Base-by-base conservation (phyloP, 1,139 yeast genomes). In the Suhomyces wounanorum region DNA sequence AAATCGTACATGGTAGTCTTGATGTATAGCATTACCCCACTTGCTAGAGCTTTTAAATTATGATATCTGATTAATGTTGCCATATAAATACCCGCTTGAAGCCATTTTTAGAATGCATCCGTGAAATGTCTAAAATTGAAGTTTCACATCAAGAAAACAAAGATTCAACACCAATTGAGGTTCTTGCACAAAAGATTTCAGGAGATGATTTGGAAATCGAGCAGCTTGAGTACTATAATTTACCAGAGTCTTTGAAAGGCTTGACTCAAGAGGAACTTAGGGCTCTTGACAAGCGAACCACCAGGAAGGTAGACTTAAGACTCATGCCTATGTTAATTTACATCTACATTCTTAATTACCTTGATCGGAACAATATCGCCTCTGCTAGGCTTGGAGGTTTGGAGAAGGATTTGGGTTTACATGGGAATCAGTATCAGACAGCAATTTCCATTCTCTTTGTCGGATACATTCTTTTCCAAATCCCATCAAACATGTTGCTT, bases 301-400 rank as follows among this genome's bases (percentile, higher is more conserved):
- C 69, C 30, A 60, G 79, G 50, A 83, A 80, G 57, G 68, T 83
- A 44, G 89, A 84, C 59, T 33, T 77, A 13, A 67, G 84, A 52
- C 70, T 84, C 48, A 65, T 84, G 59, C 87, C 88, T 8, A 75
- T 78, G 73, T 67, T 83, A 38, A 75, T 80, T n/a, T 59, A 76
- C 44, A 70, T 82, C 48, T 82, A 82, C 55, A 70, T 82, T 50
- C 67, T 83, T 52, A 78, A 82, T 54, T 81, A 75, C 58, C 69
- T 84, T 52, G 89, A 84, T 64, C 69, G 87, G 57, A 80, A 82
- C 55, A 82, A 82, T 59, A 81, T 84, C 57, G 86, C 86, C 2
- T 77, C 81, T 59, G 88, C 88, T 0, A 72, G 84, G 55, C 72
- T 83, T 26, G 85, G 82, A 50, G 85, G 85, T 5, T 63, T 84